Conservation (phyloP, 257 asterid genomes). For the Datura wrightii region DNA sequence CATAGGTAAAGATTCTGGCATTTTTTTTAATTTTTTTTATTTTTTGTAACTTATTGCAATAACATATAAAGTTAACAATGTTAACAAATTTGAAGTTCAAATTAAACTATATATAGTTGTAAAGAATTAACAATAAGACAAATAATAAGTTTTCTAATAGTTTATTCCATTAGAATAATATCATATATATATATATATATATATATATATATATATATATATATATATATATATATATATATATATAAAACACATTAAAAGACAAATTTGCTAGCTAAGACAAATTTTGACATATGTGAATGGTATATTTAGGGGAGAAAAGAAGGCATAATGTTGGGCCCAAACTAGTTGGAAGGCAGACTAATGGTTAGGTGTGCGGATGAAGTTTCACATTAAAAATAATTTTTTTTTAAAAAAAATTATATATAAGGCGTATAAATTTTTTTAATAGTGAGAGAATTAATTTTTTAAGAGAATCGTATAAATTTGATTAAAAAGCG, state of each 20-base stretch:
- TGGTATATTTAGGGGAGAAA: neutral
- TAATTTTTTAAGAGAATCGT: no score
- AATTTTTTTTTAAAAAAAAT: no score
- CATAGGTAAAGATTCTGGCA: constrained; percentile 44
- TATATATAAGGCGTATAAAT: neutral
- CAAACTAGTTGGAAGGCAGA: no score
- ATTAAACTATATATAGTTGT: neutral
- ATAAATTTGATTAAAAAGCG: neutral
- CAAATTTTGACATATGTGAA: neutral
- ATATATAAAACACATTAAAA: neutral
- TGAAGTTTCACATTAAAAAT: no score
- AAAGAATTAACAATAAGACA: neutral
- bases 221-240: neutral
- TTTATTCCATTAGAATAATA: neutral
- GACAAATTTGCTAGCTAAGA: neutral
- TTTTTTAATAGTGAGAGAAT: neutral
- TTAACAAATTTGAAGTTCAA: neutral
- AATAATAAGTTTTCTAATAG: neutral
- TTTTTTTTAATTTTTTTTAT: neutral
- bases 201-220: neutral
- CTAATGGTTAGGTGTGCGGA: no score
- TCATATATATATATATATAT: neutral
- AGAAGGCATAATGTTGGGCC: neutral
- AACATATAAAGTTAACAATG: no score
- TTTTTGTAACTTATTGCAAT: no score